Evolutionary conservation across 768 basidiomycete species (phyloP), one percentile per base, ranked within the genome.

Genomic region (Auriculariales sp.): DNA sequence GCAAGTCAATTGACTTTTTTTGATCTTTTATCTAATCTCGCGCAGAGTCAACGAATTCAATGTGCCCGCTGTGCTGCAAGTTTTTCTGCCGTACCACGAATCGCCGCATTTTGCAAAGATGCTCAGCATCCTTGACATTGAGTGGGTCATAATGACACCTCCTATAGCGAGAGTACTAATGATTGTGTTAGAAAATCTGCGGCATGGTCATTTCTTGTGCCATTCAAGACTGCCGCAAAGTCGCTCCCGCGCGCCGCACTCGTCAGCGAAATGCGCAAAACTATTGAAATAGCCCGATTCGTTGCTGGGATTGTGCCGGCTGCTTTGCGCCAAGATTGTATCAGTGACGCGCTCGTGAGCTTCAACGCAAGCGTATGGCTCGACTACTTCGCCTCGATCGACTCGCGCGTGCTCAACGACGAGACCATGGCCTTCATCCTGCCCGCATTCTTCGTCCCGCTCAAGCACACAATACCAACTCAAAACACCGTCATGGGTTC

Each of bases 41-140:
- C 49, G 15, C 57, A 97, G 94, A 61, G 78, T 97, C 25, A 75
- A 97, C 59, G 92, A 98, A 61, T 91, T 97, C 68, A 95, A 98
- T 58, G 72, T 93, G 49, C 75, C 83, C 49, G 72, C 75, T 22
- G 60, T 92, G 25, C 71, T 98, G 4, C 66, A 80, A 6, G 69
- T 91, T 22, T 98, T 98, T 65, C 67, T 97, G 28, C 95, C 95
- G 0, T 97, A 94, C 61, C 91, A 98, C 58, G 89, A 93, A 56
- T 86, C 93, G 3, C 81, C 87, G 0, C 91, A 97, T 61, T 98
- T 98, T 63, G 75, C 83, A 7, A 94, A 95, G 57, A 88, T 97
- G 73, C 70, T 95, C 24, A 78, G 85, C 2, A 90, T 99, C 57
- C 67, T 97, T 48, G 76, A 82, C 57, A 74, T 90, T 50, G 71